These are phyloP conservation scores for Royoungia palumana DNA, from an alignment of 768 basidiomycete genomes.

Conservation along the genomic window DNA sequence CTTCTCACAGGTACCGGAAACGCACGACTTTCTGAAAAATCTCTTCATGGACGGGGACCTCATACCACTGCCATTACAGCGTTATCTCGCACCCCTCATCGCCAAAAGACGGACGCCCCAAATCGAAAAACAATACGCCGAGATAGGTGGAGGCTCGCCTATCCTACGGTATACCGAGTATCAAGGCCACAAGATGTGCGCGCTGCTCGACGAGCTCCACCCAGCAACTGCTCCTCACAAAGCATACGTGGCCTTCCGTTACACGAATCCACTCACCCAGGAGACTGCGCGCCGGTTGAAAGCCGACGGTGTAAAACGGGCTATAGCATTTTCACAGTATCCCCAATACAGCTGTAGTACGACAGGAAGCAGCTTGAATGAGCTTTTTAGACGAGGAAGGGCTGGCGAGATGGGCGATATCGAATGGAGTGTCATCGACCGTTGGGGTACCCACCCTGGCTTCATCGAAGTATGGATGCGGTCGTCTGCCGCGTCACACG, in stretches of 20 bases:
- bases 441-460: slow-evolving; percentile 95
- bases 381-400: slow-evolving; percentile 69
- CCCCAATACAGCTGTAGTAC: slow-evolving; percentile 99
- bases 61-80: slow-evolving; percentile 93
- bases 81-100: slow-evolving; percentile 80
- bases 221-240: slow-evolving; percentile 95
- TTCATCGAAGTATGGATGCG: slow-evolving; percentile 72
- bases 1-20: slow-evolving; percentile 73
- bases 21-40: slow-evolving; percentile 87
- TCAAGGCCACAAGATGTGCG: slow-evolving; percentile 89
- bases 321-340: slow-evolving; percentile 96
- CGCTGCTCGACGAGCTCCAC: slow-evolving; percentile 89
- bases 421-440: slow-evolving; percentile 96
- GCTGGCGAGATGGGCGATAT: slow-evolving; percentile 63
- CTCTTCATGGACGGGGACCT: slow-evolving; percentile 92
- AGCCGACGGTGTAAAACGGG: slow-evolving; percentile 86
- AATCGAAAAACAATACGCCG: slow-evolving; percentile 92
- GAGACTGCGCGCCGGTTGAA: slow-evolving; percentile 80
- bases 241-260: slow-evolving; percentile 92
- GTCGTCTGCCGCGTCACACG: neutral
- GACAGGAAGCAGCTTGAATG: slow-evolving; percentile 95
- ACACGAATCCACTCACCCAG: slow-evolving; percentile 85
- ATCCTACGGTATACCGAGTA: slow-evolving; percentile 85
- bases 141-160: slow-evolving; percentile 95
- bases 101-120: slow-evolving; percentile 85